Evolutionary conservation across 805 yeast species (phyloP).

Genomic region (Cyberlindnera euphorbiae): DNA sequence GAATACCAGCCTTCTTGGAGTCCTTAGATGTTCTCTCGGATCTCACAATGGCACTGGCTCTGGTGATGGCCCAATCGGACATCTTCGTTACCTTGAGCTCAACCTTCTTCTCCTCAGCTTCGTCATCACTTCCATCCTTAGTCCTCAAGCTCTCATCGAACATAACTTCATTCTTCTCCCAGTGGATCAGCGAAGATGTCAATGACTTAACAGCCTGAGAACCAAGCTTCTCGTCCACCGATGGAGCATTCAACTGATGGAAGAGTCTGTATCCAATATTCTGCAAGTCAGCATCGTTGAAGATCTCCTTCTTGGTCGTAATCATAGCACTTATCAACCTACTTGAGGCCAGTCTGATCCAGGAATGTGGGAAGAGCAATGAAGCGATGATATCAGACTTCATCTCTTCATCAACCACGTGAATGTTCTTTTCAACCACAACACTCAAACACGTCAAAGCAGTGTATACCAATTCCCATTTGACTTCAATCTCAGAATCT

Average conservation of each 20-base stretch:
- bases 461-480: constrained; percentile 78
- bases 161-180: constrained; percentile 46
- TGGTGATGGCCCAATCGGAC: constrained; percentile 57
- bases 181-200: constrained; percentile 51
- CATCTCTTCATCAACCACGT: constrained; percentile 29
- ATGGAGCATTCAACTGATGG: constrained; percentile 81
- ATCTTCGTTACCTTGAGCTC: constrained; percentile 30
- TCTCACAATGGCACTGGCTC: constrained; percentile 58
- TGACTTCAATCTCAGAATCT: constrained; percentile 38
- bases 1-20: constrained; percentile 64
- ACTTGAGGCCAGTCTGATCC: constrained; percentile 74
- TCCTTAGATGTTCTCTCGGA: constrained; percentile 56
- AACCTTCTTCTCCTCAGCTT: constrained; percentile 25
- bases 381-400: constrained; percentile 41
- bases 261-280: constrained; percentile 60
- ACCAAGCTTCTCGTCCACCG: constrained; percentile 58
- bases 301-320: constrained; percentile 30
- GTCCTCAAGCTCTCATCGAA: constrained; percentile 20
- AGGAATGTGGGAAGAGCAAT: constrained; percentile 80
- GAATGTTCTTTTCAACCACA: constrained; percentile 32
- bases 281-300: constrained; percentile 51
- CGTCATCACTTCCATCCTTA: constrained; percentile 20
- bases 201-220: constrained; percentile 62
- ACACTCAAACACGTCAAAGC: constrained; percentile 49
- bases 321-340: constrained; percentile 54